Evolutionary conservation across 2,329 filamentous ascomycete genomes (phyloP).

Genomic region (Verticillium alfalfae): DNA sequence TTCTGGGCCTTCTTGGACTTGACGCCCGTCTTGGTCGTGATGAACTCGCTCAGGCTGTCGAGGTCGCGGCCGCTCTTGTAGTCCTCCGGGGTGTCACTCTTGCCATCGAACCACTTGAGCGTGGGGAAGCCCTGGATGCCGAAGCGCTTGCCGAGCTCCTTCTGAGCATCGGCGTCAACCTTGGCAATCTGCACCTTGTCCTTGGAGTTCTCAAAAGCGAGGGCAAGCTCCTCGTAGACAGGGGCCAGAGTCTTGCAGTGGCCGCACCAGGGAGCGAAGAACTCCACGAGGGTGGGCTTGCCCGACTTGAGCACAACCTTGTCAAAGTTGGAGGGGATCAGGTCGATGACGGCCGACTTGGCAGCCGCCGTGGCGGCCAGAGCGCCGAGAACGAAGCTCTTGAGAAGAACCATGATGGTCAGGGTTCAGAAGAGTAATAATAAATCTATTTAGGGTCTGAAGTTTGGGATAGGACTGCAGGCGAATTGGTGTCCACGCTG

Average conservation of each 20-base stretch:
- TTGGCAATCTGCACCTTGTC: slow-evolving; percentile 83
- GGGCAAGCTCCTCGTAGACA: slow-evolving; percentile 85
- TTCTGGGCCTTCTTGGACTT: slow-evolving; percentile 73
- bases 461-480: neutral
- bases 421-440: neutral
- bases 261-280: slow-evolving; percentile 98
- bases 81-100: slow-evolving; percentile 77
- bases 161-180: slow-evolving; percentile 90
- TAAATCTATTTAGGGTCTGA: neutral
- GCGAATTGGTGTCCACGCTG: slow-evolving; percentile 9
- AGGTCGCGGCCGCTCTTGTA: slow-evolving; percentile 85
- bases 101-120: slow-evolving; percentile 95
- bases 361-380: slow-evolving; percentile 54
- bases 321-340: slow-evolving; percentile 89
- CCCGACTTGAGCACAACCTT: slow-evolving; percentile 80
- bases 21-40: slow-evolving; percentile 80
- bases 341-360: slow-evolving; percentile 81
- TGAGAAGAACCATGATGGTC: slow-evolving; percentile 48
- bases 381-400: slow-evolving; percentile 54
- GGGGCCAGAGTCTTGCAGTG: slow-evolving; percentile 98
- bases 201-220: slow-evolving; percentile 64
- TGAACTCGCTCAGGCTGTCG: slow-evolving; percentile 75
- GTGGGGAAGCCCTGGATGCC: slow-evolving; percentile 94
- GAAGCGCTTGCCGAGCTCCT: slow-evolving; percentile 76
- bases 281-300: slow-evolving; percentile 94